A percentile compares a stretch with the other conserved stretches of the same genome.
phyloP scores from a whole-genome alignment of 306 rosid genomes.

The Chamaecrista fasciculata region DNA sequence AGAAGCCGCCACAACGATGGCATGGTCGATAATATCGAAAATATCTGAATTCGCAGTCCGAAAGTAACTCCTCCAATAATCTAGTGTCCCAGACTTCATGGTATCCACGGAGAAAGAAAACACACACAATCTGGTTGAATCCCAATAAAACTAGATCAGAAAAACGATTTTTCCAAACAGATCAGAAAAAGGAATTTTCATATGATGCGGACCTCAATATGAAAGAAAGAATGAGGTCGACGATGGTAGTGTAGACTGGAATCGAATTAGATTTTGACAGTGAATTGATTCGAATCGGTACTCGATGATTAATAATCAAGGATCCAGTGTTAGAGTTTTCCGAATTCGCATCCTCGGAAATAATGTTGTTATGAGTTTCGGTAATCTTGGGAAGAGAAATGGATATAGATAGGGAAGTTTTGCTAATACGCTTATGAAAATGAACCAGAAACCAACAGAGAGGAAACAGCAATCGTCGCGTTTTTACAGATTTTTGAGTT shows the following conservation, averaged over 20 bases:
- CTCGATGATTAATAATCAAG: neutral
- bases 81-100: conserved; percentile 54
- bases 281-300: conserved; percentile 4
- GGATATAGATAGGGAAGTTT: neutral
- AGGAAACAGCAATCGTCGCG: neutral
- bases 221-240: neutral
- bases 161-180: conserved; percentile 8
- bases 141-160: conserved; percentile 11
- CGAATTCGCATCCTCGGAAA: neutral
- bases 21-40: conserved; percentile 66
- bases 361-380: neutral
- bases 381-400: neutral
- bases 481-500: neutral
- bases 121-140: neutral
- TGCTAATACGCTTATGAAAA: neutral
- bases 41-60: conserved; percentile 62
- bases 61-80: conserved; percentile 71
- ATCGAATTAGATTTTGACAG: neutral
- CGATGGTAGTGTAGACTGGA: neutral
- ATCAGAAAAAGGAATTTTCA: conserved; percentile 18
- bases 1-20: conserved; percentile 78
- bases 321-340: conserved; percentile 21
- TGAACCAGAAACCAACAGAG: neutral
- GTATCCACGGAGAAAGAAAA: conserved; percentile 32
- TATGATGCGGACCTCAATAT: neutral